Evolutionary conservation across 306 rosid species (phyloP).

Genomic region (Inga oerstediana): DNA sequence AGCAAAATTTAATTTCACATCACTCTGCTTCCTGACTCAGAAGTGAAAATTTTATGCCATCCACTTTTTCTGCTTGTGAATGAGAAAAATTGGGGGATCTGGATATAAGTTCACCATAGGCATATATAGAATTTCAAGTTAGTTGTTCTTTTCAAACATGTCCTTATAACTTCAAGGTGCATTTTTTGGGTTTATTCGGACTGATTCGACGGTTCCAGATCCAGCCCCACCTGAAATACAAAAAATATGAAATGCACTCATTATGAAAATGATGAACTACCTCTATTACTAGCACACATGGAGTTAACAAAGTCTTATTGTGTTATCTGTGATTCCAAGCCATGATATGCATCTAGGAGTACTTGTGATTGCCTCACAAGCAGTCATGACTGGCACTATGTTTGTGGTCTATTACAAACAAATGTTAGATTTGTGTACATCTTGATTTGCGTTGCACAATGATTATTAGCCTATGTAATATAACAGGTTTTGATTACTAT

Average conservation of each 20-base stretch:
- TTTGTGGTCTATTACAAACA: conserved; percentile 81
- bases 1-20: conserved; percentile 76
- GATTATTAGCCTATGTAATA: neutral
- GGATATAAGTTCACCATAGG: neutral
- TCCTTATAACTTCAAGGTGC: neutral
- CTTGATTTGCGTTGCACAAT: neutral
- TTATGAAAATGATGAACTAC: neutral
- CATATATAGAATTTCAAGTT: neutral
- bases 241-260: no score
- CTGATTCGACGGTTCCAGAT: conserved; percentile 54
- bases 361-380: conserved; percentile 73
- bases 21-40: conserved; percentile 65
- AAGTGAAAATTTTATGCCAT: conserved; percentile 40
- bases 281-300: neutral
- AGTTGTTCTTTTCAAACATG: conserved; percentile 25
- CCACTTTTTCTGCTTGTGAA: neutral
- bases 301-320: neutral
- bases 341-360: conserved; percentile 90
- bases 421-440: conserved; percentile 46
- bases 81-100: neutral
- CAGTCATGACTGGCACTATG: conserved; percentile 49
- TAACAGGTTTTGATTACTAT: conserved; percentile 24
- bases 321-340: conserved; percentile 57
- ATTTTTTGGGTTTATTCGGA: conserved; percentile 14
- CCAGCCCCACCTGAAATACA: conserved; percentile 25